Conservation (phyloP, 176 grass and related monocot genomes). For the Stipa capillata region DNA sequence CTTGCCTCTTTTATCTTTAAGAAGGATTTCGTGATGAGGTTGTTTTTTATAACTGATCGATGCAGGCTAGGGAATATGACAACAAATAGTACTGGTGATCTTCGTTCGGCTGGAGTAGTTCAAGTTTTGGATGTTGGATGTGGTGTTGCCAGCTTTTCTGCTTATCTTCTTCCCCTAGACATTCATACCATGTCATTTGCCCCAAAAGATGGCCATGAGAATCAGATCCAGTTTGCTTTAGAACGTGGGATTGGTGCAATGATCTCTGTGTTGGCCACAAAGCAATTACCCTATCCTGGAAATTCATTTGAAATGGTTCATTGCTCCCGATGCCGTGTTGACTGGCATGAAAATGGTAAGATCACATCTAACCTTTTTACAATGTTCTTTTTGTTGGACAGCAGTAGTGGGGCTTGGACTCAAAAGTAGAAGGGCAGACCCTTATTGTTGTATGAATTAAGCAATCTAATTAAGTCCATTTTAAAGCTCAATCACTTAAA, state of each 20-base stretch:
- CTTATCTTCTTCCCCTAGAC: conserved; percentile 74
- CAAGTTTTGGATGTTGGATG: conserved; percentile 93
- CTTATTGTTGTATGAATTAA: no score
- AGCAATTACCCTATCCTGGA: conserved; percentile 72
- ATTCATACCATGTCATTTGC: conserved; percentile 97
- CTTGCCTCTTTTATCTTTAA: neutral
- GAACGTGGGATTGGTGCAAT: conserved; percentile 93
- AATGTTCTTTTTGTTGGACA: no score
- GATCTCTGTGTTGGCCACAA: conserved; percentile 88
- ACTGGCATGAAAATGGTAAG: conserved; percentile 96
- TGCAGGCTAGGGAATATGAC: conserved; percentile 93
- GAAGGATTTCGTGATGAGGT: neutral
- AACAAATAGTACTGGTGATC: conserved; percentile 79
- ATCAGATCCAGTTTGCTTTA: conserved; percentile 96
- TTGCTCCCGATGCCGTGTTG: conserved; percentile 92
- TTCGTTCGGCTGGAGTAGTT: conserved; percentile 68
- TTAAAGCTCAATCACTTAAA: no score
- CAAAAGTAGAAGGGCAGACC: no score
- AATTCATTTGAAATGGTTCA: conserved; percentile 98
- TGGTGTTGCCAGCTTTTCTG: conserved; percentile 92
- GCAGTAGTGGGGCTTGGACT: no score
- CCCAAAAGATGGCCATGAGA: conserved; percentile 95
- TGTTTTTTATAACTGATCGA: neutral
- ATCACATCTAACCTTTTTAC: no score
- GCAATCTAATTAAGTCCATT: no score